Evolutionary conservation across 768 basidiomycete genomes (phyloP).

Genomic region (Brasilioporus rufonigricans): DNA sequence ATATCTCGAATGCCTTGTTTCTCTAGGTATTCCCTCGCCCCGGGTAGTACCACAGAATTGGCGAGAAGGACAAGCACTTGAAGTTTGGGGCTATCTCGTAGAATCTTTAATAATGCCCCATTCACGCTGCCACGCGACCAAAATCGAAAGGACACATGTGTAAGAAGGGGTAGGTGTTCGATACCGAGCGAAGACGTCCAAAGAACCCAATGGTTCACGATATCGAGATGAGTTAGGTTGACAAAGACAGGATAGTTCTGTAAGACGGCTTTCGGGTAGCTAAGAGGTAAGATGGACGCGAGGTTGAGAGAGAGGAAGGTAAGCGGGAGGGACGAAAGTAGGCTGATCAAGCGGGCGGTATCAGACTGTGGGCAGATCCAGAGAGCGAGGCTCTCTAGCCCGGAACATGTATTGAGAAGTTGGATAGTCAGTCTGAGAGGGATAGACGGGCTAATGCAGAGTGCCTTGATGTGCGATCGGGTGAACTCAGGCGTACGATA

Average conservation of each 20-base stretch:
- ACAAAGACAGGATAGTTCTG: constrained; percentile 12
- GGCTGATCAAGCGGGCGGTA: background rate
- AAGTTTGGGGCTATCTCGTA: constrained; percentile 1
- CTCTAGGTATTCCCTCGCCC: constrained; percentile 7
- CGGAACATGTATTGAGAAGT: constrained; percentile 11
- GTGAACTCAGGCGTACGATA: constrained; percentile 9
- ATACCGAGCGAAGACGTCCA: constrained; percentile 19
- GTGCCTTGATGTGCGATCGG: constrained; percentile 8
- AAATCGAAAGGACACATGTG: constrained; percentile 15
- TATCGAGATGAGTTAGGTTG: constrained; percentile 18
- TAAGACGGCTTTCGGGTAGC: background rate
- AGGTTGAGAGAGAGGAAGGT: constrained; percentile 18
- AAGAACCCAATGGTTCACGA: constrained; percentile 20
- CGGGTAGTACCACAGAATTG: constrained; percentile 2
- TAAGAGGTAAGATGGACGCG: background rate
- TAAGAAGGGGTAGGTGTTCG: constrained; percentile 10
- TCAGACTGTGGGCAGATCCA: constrained; percentile 11
- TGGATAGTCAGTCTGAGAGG: background rate
- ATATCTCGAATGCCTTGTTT: constrained; percentile 6
- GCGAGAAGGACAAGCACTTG: constrained; percentile 9
- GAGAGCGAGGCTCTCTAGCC: constrained; percentile 15
- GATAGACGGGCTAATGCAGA: constrained; percentile 18
- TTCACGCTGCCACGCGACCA: constrained; percentile 14
- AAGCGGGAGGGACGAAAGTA: constrained; percentile 13
- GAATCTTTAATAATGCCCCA: constrained; percentile 3